phyloP scores from a whole-genome alignment of 192 early-diverging fungal species.

The Dissophora ornata region DNA sequence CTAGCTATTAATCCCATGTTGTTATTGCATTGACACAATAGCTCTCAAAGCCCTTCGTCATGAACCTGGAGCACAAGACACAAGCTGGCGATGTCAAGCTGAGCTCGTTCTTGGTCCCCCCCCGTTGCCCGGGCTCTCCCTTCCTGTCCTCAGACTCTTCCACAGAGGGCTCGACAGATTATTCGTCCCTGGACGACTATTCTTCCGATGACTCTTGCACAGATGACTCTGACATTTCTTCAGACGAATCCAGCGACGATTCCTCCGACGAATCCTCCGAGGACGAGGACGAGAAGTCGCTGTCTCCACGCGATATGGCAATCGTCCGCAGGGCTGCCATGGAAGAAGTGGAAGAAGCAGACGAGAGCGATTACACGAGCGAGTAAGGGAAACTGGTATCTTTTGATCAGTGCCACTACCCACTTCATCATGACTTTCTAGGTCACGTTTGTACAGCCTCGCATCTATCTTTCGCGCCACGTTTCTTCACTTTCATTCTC shows the following conservation, averaged over 20 bases:
- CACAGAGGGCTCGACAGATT: constrained; percentile 31
- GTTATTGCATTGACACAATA: constrained; percentile 7
- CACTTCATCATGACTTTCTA: background rate
- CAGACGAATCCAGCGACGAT: constrained; percentile 37
- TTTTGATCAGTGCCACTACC: background rate
- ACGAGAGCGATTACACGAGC: constrained; percentile 36
- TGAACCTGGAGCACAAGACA: constrained; percentile 54
- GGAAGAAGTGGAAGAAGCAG: constrained; percentile 19
- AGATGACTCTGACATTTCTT: constrained; percentile 29
- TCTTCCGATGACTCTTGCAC: constrained; percentile 34
- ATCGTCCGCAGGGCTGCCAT: constrained; percentile 27
- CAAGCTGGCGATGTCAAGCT: constrained; percentile 38
- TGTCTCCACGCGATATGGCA: constrained; percentile 31
- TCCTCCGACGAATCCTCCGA: constrained; percentile 36
- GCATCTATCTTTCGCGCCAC: background rate
- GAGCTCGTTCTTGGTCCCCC: constrained; percentile 37
- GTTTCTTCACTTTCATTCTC: no score
- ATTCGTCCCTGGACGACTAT: constrained; percentile 42
- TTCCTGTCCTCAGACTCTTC: constrained; percentile 36
- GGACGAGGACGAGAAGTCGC: constrained; percentile 16
- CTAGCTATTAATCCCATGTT: background rate
- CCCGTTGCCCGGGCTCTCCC: constrained; percentile 34
- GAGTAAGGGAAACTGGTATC: constrained; percentile 14
- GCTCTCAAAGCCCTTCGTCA: constrained; percentile 44
- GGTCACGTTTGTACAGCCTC: background rate